Base-by-base conservation (phyloP, 2,329 filamentous ascomycete genomes). In the Pleoardoris graminearum region DNA sequence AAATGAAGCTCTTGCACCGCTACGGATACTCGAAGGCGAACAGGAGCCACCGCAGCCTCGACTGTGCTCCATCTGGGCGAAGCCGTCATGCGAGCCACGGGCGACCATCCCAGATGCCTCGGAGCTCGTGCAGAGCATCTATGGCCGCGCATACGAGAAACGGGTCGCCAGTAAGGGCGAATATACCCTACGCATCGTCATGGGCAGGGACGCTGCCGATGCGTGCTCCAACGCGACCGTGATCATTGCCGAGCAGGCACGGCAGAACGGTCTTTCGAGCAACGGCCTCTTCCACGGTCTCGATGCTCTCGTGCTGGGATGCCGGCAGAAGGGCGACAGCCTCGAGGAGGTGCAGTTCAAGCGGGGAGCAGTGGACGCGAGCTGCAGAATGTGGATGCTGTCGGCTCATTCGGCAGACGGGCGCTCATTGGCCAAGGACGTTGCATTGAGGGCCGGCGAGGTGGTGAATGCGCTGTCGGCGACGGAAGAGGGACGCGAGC, bases 321-420 rank as follows among this genome's bases (percentile, higher is more conserved):
- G 69, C 35, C 68, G 66, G 49, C 64, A 67, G 48, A 69, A 68
- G 48, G 67, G 70, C 33, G 67, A 71, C 36, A 70, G 69, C 61
- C 59, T 73, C 36, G 63, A 73, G 47, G 70, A 73, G 54, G 67
- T 73, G 48, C 68, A 69, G 35, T 73, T 73, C 65, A 73, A 73
- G 58, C 68, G 67, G 16, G 66, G 65, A 12, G 60, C 60, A 8
- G 68, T 70, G 33, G 62, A 59, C 17, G 59, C 63, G 19, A 55
- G 57, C 41, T 69, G 68, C 49, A 60, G 59, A 35, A 60, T 71
- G 56, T 73, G 68, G 64, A 57, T 72, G 56, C 61, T 72, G 47
- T 66, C 66, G 16, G 65, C 67, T 14, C 61, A 65, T 42, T 67
- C 66, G 1, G 66, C 69, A 10, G 67, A 63, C 16, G 70, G 69